Evolutionary conservation across 2,329 filamentous ascomycete genomes (phyloP).

Genomic region (Furcasterigmium furcatum): DNA sequence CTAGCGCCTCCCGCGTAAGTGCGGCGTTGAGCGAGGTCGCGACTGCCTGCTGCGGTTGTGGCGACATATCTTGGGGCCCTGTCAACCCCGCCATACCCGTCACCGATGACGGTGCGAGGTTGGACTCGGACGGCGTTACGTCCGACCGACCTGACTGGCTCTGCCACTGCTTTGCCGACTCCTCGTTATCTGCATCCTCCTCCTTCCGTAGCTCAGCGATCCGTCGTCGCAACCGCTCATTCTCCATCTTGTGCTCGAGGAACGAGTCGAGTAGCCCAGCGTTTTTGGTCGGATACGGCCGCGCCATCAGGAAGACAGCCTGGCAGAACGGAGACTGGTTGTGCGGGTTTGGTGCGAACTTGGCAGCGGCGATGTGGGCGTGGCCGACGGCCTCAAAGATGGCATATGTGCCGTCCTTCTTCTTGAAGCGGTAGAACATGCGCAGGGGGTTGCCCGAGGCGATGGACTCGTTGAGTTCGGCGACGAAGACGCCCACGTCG

Average conservation of each 20-base stretch:
- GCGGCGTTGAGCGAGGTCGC: slow-evolving; percentile 62
- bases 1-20: slow-evolving; percentile 76
- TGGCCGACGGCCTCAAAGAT: slow-evolving; percentile 94
- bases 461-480: slow-evolving; percentile 88
- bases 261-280: slow-evolving; percentile 85
- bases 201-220: slow-evolving; percentile 84
- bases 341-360: slow-evolving; percentile 58
- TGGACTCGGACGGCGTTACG: slow-evolving; percentile 46
- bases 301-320: slow-evolving; percentile 90
- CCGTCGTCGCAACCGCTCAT: slow-evolving; percentile 78
- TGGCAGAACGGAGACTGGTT: slow-evolving; percentile 72
- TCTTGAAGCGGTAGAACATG: slow-evolving; percentile 83
- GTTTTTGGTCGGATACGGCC: slow-evolving; percentile 87
- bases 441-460: slow-evolving; percentile 75
- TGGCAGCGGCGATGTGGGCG: slow-evolving; percentile 75
- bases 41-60: slow-evolving; percentile 66
- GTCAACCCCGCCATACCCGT: slow-evolving; percentile 16
- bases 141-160: slow-evolving; percentile 56
- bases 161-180: slow-evolving; percentile 58
- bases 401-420: slow-evolving; percentile 66
- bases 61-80: slow-evolving; percentile 30
- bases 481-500: slow-evolving; percentile 77
- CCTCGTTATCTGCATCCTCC: slow-evolving; percentile 75
- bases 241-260: slow-evolving; percentile 94
- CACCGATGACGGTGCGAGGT: slow-evolving; percentile 26